Conservation (phyloP, 2,329 filamentous ascomycete genomes). For the Balansia obtecta region DNA sequence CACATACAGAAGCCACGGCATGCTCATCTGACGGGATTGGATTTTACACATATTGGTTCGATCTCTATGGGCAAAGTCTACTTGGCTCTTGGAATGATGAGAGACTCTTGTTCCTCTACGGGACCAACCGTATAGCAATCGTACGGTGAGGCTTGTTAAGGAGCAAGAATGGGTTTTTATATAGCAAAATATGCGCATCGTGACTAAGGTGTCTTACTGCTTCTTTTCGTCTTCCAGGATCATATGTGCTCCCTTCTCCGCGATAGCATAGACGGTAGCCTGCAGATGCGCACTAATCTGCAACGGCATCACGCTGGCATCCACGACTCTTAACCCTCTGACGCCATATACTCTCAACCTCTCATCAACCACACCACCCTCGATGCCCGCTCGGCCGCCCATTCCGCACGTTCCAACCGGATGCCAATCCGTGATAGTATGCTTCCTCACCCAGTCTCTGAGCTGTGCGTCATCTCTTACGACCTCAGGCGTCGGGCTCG, state of each 20-base stretch:
- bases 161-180: no score
- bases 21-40: background rate
- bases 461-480: slow-evolving; percentile 9
- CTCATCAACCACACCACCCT: slow-evolving; percentile 18
- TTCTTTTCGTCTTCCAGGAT: slow-evolving; percentile 15
- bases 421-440: slow-evolving; percentile 25
- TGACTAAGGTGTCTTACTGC: background rate
- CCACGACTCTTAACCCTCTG: slow-evolving; percentile 11
- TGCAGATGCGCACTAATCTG: slow-evolving; percentile 16
- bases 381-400: slow-evolving; percentile 17
- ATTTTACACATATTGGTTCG: background rate
- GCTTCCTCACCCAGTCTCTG: slow-evolving; percentile 15
- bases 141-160: no score
- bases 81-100: no score
- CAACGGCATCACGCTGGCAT: slow-evolving; percentile 16
- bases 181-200: no score
- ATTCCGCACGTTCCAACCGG: slow-evolving; percentile 25
- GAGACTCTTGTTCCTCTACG: no score
- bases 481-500: slow-evolving; percentile 12
- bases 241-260: slow-evolving; percentile 19
- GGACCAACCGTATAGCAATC: no score
- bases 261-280: slow-evolving; percentile 19
- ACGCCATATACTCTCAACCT: slow-evolving; percentile 15
- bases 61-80: no score
- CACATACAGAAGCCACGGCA: background rate